A percentile compares a stretch with the other conserved stretches of the same genome.
phyloP scores from a whole-genome alignment of 768 basidiomycete genomes.

The Hypholoma fasciculare region DNA sequence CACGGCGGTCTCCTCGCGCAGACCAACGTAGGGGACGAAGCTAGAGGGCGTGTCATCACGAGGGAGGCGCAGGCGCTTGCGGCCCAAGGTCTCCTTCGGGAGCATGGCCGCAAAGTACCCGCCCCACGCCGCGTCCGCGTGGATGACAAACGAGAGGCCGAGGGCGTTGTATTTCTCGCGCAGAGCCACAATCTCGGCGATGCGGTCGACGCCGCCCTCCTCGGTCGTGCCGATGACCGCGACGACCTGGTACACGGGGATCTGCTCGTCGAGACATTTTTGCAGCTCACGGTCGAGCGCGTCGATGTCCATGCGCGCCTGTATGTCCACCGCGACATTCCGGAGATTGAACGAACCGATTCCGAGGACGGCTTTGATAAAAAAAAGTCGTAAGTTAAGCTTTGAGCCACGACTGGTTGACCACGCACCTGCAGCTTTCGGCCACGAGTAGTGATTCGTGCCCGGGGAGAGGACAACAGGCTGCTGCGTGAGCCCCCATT shows the following conservation, averaged over 20 bases:
- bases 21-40: conserved; percentile 8
- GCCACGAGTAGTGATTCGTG: conserved; percentile 48
- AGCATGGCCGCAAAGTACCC: conserved; percentile 36
- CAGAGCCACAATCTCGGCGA: conserved; percentile 34
- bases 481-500: conserved; percentile 20
- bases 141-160: conserved; percentile 13
- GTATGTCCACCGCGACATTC: conserved; percentile 31
- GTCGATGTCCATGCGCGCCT: conserved; percentile 33
- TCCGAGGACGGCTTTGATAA: conserved; percentile 36
- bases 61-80: background rate
- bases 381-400: background rate
- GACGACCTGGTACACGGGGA: conserved; percentile 39
- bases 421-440: conserved; percentile 39
- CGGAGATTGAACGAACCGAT: conserved; percentile 40
- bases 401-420: background rate
- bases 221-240: conserved; percentile 45
- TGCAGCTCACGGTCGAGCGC: conserved; percentile 26
- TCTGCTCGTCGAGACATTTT: conserved; percentile 26
- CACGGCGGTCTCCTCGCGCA: conserved; percentile 20
- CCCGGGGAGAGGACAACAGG: conserved; percentile 20
- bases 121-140: conserved; percentile 44
- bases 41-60: background rate
- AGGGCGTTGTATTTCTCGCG: conserved; percentile 22
- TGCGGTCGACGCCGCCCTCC: conserved; percentile 42
- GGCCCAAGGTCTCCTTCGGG: background rate